Evolutionary conservation across 2,329 filamentous ascomycete species (phyloP).

Genomic region (Cercospora zeae-maydis): DNA sequence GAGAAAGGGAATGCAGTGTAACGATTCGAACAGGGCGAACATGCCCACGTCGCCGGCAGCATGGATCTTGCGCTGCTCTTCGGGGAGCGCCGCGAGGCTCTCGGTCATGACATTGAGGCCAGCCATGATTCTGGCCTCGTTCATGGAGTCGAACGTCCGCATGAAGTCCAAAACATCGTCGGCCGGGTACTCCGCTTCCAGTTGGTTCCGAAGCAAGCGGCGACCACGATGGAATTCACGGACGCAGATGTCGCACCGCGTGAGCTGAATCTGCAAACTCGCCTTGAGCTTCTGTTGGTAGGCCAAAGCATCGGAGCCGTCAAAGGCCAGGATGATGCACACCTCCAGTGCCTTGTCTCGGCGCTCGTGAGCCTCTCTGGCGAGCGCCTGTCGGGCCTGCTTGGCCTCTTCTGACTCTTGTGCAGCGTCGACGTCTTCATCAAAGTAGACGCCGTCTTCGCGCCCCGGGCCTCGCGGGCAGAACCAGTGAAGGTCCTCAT

Average conservation of each 20-base stretch:
- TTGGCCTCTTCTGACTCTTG: slow-evolving; percentile 31
- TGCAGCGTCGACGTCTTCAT: slow-evolving; percentile 47
- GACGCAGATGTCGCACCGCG: slow-evolving; percentile 49
- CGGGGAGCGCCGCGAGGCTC: slow-evolving; percentile 45
- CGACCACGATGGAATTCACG: slow-evolving; percentile 48
- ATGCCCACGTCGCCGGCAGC: slow-evolving; percentile 59
- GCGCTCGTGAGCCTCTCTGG: slow-evolving; percentile 41
- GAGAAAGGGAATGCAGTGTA: slow-evolving; percentile 80
- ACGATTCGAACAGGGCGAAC: slow-evolving; percentile 78
- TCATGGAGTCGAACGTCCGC: slow-evolving; percentile 44
- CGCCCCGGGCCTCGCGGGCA: slow-evolving; percentile 44
- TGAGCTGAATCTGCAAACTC: slow-evolving; percentile 43
- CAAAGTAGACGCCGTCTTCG: slow-evolving; percentile 39
- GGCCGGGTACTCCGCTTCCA: slow-evolving; percentile 44
- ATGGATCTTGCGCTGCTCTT: slow-evolving; percentile 49
- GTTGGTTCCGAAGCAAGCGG: slow-evolving; percentile 38
- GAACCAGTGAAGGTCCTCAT: slow-evolving; percentile 45
- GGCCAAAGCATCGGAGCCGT: slow-evolving; percentile 45
- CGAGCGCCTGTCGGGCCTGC: slow-evolving; percentile 28
- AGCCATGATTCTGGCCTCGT: slow-evolving; percentile 42
- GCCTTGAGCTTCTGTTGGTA: slow-evolving; percentile 42
- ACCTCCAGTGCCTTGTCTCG: slow-evolving; percentile 43
- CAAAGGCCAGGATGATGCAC: slow-evolving; percentile 47
- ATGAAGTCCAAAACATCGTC: slow-evolving; percentile 47
- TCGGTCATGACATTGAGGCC: slow-evolving; percentile 43